Conservation (phyloP, 2,329 filamentous ascomycete species). For the Coleophoma crateriformis region DNA sequence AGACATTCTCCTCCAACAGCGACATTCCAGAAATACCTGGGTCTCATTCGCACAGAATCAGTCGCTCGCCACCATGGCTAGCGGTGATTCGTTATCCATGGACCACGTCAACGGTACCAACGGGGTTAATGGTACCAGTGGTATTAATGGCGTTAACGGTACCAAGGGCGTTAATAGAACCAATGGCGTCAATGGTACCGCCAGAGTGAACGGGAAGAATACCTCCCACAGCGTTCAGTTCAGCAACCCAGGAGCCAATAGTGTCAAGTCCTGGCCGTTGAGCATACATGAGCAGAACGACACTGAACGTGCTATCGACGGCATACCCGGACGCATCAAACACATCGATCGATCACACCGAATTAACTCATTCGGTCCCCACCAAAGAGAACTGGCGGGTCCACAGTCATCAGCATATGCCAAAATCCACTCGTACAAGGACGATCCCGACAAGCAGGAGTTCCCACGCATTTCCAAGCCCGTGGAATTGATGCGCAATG, state of each 20-base stretch:
- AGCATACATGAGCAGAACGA: not conserved
- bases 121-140: not conserved
- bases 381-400: conserved; percentile 12
- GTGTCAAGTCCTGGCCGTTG: not conserved
- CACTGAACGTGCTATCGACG: not conserved
- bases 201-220: not conserved
- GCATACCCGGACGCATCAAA: not conserved
- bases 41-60: too few species aligned
- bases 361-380: conserved; percentile 15
- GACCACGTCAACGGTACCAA: not conserved
- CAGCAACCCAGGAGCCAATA: not conserved
- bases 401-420: conserved; percentile 19
- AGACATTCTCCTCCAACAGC: not conserved
- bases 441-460: conserved; percentile 19
- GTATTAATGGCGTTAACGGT: not conserved
- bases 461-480: conserved; percentile 52
- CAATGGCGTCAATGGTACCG: not conserved
- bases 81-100: not conserved
- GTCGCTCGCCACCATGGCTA: not conserved
- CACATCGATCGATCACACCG: conserved; percentile 9
- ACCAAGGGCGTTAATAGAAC: not conserved
- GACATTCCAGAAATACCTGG: too few species aligned
- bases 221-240: not conserved
- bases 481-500: conserved; percentile 48
- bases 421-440: conserved; percentile 22